Evolutionary conservation across 768 basidiomycete genomes (phyloP).

Genomic region (Pholiota microspora): DNA sequence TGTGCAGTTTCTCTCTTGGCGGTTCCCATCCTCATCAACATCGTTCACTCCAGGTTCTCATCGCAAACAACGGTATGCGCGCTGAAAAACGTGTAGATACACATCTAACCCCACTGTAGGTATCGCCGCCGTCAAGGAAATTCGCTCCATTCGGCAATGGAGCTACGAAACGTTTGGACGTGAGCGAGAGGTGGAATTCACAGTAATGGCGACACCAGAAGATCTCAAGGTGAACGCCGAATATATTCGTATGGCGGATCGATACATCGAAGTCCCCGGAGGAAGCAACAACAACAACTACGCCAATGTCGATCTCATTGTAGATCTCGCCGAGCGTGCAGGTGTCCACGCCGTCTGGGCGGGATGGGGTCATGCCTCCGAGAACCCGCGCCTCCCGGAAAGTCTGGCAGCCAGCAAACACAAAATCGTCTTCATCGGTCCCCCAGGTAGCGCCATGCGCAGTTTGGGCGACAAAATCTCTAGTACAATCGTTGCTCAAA

Average conservation of each 20-base stretch:
- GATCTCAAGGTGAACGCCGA: conserved; percentile 98
- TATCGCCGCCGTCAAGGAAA: conserved; percentile 99
- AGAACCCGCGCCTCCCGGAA: conserved; percentile 96
- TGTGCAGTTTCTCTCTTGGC: conserved; percentile 18
- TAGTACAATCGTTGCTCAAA: conserved; percentile 98
- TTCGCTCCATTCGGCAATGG: conserved; percentile 98
- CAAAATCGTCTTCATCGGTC: conserved; percentile 99
- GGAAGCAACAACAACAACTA: conserved; percentile 99
- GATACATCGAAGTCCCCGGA: conserved; percentile 98
- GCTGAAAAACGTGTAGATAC: neutral
- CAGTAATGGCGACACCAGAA: conserved; percentile 99
- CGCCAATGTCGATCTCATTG: conserved; percentile 98
- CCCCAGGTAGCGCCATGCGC: conserved; percentile 98
- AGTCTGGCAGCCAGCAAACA: conserved; percentile 87
- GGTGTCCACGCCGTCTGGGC: conserved; percentile 99
- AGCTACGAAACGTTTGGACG: conserved; percentile 98
- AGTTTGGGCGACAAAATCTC: conserved; percentile 99
- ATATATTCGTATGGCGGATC: conserved; percentile 99
- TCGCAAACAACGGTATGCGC: conserved; percentile 90
- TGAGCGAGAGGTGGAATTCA: conserved; percentile 96
- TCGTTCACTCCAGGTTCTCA: conserved; percentile 69
- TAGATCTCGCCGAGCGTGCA: conserved; percentile 95
- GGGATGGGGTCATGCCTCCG: conserved; percentile 99
- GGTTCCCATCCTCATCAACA: conserved; percentile 4
- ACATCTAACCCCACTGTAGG: conserved; percentile 42